Base-by-base conservation (phyloP, 495 filamentous ascomycete genomes). In the Trichoderma orchidacearum region DNA sequence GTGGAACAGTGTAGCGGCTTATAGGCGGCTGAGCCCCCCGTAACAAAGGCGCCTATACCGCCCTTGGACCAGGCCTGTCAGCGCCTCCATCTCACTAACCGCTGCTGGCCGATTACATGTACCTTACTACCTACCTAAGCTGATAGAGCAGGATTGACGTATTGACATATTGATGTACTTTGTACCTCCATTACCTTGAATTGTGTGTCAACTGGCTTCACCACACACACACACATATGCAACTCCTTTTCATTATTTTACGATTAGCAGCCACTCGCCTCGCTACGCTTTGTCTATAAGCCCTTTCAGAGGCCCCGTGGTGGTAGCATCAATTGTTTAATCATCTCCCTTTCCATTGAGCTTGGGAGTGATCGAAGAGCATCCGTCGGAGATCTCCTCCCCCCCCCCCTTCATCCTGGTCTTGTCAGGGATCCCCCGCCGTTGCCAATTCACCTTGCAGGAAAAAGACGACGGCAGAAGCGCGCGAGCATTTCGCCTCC, bases 401-500 rank as follows among this genome's bases (percentile, higher is more conserved):
- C 8, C 15, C 18, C 12, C 13, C 34, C 23, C 41, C 41, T 23
- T 48, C 12, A 23, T 48, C 41, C 1, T 13, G 36, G n/a, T 41
- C 36, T 17, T 8, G 21, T 9, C 41, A 48, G 41, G 41, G 41
- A 48, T 48, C 41, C 41, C 41, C 41, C 41, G 41, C 41, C 41
- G 27, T 25, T 48, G 41, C 41, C 41, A 48, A 48, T 48, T 48
- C 41, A 48, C 41, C 41, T 48, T 48, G 41, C 41, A 48, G 41
- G 13, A 48, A 27, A 11, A 25, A n/a, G n/a, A n/a, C n/a, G n/a
- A n/a, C n/a, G n/a, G n/a, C 41, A 17, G 18, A 48, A 18, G 41
- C 41, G 32, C 32, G 41, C 41, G 41, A 48, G 21, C 41, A 12
- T 25, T 28, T 13, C 8, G 41, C 13, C 7, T 11, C 18, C 38